Conservation (phyloP, 2,329 filamentous ascomycete species). For the Aphanocladium album region DNA sequence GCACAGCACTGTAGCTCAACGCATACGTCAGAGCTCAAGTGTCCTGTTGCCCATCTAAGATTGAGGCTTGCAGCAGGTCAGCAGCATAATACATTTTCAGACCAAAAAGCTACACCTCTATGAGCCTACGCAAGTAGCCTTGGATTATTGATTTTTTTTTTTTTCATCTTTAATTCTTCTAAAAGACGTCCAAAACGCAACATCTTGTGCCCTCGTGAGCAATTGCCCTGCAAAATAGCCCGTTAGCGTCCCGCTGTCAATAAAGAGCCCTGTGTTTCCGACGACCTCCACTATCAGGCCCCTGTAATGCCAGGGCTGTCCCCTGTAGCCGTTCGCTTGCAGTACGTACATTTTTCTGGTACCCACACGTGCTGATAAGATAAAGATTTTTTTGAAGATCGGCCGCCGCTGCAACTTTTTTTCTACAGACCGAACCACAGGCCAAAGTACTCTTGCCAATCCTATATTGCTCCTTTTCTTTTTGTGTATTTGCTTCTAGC, state of each 20-base stretch:
- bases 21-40: too few relatives aligned
- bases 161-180: background rate
- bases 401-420: conserved; percentile 1
- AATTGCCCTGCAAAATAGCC: background rate
- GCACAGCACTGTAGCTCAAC: too few relatives aligned
- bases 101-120: too few relatives aligned
- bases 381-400: conserved; percentile 10
- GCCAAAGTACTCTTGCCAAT: conserved; percentile 14
- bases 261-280: background rate
- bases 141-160: too few relatives aligned
- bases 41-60: too few relatives aligned
- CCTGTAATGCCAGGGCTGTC: background rate
- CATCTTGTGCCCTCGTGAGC: background rate
- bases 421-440: background rate
- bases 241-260: background rate
- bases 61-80: too few relatives aligned
- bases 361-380: conserved; percentile 46
- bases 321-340: background rate
- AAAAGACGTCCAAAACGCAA: background rate
- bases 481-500: background rate
- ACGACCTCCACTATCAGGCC: background rate
- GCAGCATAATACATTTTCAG: too few relatives aligned
- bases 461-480: background rate
- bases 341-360: conserved; percentile 25
- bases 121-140: too few relatives aligned